Evolutionary conservation across 2,329 filamentous ascomycete genomes (phyloP).

Genomic region (Parastagonospora nodorum): DNA sequence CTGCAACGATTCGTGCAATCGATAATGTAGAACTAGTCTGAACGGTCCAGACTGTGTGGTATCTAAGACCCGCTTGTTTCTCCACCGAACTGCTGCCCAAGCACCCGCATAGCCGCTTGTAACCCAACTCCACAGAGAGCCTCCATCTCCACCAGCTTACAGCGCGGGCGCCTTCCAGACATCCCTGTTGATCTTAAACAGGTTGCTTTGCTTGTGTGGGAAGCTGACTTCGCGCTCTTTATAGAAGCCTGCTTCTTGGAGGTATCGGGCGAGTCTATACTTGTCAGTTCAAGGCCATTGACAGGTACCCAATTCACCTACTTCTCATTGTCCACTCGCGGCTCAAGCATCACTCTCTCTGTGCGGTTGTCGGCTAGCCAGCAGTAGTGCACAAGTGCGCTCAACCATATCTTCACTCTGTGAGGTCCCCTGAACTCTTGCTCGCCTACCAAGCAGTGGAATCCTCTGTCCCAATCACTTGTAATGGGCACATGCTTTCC

Average conservation of each 20-base stretch:
- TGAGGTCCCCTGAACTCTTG: constrained; percentile 85
- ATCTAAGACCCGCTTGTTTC: constrained; percentile 23
- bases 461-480: constrained; percentile 82
- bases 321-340: constrained; percentile 88
- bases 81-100: constrained; percentile 25
- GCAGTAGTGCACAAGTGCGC: constrained; percentile 84
- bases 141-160: constrained; percentile 12
- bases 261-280: constrained; percentile 69
- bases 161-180: constrained; percentile 61
- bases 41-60: constrained; percentile 13
- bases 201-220: constrained; percentile 89
- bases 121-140: constrained; percentile 4
- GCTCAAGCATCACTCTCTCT: constrained; percentile 82
- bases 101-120: constrained; percentile 10
- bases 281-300: constrained; percentile 11
- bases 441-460: constrained; percentile 90
- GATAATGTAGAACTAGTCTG: constrained; percentile 6
- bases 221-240: constrained; percentile 87
- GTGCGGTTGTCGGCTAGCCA: constrained; percentile 79
- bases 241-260: constrained; percentile 77
- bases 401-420: constrained; percentile 79
- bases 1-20: constrained; percentile 4
- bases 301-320: constrained; percentile 52
- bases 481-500: constrained; percentile 70
- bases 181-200: constrained; percentile 80